These are phyloP conservation scores for Candida sonorensis DNA, from an alignment of 805 yeast species.

Conservation along the genomic window DNA sequence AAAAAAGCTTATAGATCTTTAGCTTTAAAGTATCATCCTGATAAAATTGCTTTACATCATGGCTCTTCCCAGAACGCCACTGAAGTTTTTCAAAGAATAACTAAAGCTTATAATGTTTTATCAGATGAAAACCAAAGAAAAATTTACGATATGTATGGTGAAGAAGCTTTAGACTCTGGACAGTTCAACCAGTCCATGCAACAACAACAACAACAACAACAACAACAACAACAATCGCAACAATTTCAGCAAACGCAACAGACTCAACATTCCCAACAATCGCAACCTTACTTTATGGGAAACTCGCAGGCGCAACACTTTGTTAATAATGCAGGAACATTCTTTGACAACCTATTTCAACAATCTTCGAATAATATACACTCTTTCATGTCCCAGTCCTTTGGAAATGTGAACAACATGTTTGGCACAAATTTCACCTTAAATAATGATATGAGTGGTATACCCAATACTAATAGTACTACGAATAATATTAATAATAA, in stretches of 20 bases:
- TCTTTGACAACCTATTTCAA: slow-evolving; percentile 28
- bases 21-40: slow-evolving; percentile 85
- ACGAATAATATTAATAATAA: neutral
- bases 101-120: slow-evolving; percentile 61
- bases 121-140: slow-evolving; percentile 37
- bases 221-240: neutral
- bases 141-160: slow-evolving; percentile 49
- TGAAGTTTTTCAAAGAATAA: slow-evolving; percentile 51
- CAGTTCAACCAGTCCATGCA: neutral
- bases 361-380: neutral
- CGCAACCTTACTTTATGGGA: neutral
- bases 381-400: neutral
- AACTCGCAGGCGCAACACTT: slow-evolving; percentile 4
- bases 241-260: neutral
- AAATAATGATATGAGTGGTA: neutral
- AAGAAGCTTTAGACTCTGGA: slow-evolving; percentile 31
- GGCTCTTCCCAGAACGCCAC: slow-evolving; percentile 29
- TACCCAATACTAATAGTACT: neutral
- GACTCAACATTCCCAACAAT: neutral
- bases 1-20: slow-evolving; percentile 74
- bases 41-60: slow-evolving; percentile 54
- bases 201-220: slow-evolving; percentile 1
- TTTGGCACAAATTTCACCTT: too few relatives aligned
- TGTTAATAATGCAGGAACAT: slow-evolving; percentile 17
- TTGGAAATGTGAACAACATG: too few relatives aligned